These are phyloP conservation scores for Rosa chinensis DNA, from an alignment of 306 rosid genomes.

Conservation along the genomic window DNA sequence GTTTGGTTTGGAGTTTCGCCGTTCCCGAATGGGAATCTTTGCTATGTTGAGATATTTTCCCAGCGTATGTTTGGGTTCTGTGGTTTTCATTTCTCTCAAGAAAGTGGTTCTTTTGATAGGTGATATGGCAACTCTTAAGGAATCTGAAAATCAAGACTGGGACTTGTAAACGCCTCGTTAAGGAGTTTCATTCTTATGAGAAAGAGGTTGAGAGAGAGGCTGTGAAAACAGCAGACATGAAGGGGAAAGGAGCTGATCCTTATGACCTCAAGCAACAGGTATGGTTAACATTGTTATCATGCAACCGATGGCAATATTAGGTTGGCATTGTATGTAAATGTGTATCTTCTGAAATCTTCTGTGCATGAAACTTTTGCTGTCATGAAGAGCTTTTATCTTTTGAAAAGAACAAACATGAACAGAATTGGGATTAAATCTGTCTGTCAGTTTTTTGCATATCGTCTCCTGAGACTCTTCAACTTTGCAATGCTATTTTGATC, in stretches of 20 bases:
- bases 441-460: too few relatives aligned
- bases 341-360: neutral
- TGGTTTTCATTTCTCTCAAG: neutral
- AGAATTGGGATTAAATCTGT: too few relatives aligned
- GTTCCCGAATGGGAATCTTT: too few relatives aligned
- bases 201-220: constrained; percentile 88
- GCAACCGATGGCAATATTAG: neutral
- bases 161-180: constrained; percentile 73
- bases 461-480: too few relatives aligned
- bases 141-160: constrained; percentile 74
- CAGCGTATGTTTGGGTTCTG: neutral
- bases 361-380: neutral
- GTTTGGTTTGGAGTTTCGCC: too few relatives aligned
- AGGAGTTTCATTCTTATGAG: constrained; percentile 85
- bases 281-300: neutral
- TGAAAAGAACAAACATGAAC: neutral
- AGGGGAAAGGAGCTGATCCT: constrained; percentile 76
- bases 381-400: neutral
- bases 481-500: too few relatives aligned
- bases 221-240: constrained; percentile 81
- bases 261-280: constrained; percentile 94
- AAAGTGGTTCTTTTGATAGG: constrained; percentile 21
- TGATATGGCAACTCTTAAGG: constrained; percentile 57
- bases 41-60: too few relatives aligned
- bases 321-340: too few relatives aligned